Evolutionary conservation across 2,329 filamentous ascomycete species (phyloP), one percentile per base, ranked within the genome.

Genomic region (Zopfia rhizophila): DNA sequence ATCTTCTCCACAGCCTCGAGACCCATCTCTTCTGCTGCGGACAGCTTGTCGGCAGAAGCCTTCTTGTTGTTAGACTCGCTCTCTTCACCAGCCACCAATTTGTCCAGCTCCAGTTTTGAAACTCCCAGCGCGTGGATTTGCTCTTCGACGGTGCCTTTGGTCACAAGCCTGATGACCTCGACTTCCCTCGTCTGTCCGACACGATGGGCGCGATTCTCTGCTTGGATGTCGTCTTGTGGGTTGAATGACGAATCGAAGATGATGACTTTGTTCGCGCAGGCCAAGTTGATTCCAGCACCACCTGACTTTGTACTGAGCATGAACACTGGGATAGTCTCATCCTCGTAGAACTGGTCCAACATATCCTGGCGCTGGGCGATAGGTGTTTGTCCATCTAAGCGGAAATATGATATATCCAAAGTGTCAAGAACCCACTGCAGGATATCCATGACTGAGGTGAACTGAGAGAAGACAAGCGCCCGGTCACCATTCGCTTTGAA

Each of bases 221-320:
- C 94, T 70, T 99, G 94, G n/a, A 96, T 86, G 66, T 99, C 94
- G 59, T 97, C 93, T 68, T 99, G 94, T 0, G 94, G 94, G 61
- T 99, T 99, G 75, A 97, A 96, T n/a, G 87, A 90, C 54, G 89
- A 89, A 72, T 99, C 94, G 69, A 97, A 97, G 63, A 99, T 94
- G 72, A 99, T 85, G 59, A 99, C 93, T 74, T 97, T 97, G 77
- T 97, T 97, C 4, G 94, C 94, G 24, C 89, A 90, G 6, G 93
- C 94, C 42, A 99, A 76, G 72, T 99, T 99, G 76, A 99, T 95
- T 28, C 94, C 94, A 0, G 93, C 94, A n/a, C 94, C 94, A 39
- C 94, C 94, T 0, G 93, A 92, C 49, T 91, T 93, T 0, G 94
- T 99, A 1, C 90, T 94, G 5, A 99, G 82, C 55, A 99, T 82